Evolutionary conservation across 192 early-diverging fungal species (phyloP), one percentile per base, ranked within the genome.

Genomic region (Pilaira anomala): DNA sequence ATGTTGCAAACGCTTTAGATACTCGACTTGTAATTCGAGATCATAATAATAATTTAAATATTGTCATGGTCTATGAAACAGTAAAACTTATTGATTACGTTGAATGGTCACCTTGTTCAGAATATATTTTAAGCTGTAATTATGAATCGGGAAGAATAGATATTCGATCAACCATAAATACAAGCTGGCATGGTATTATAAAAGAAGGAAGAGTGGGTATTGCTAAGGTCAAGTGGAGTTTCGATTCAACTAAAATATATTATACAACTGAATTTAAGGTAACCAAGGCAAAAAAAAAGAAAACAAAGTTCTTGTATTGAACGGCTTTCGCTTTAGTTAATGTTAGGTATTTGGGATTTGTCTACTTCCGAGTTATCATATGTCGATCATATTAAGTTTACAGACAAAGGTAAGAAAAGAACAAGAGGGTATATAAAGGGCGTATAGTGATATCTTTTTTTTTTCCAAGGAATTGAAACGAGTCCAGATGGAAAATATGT

Each of bases 301-400:
- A n/a, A n/a, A n/a, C n/a, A n/a, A n/a, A n/a, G n/a, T n/a, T n/a
- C n/a, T n/a, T n/a, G n/a, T n/a, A n/a, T n/a, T n/a, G n/a, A n/a
- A n/a, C n/a, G n/a, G n/a, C n/a, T n/a, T 50, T 16, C 14, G 53
- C 26, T 26, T 39, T 44, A 80, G 78, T 68, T 90, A 25, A 73
- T 86, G 16, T 77, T 90, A 42, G 83, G 85, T 1, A 75, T 91
- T 30, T 91, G 89, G 89, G 79, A 80, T 24, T 66, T 91, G 25
- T 53, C 72, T n/a, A 79, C 75, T 25, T 74, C 79, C 33, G 74
- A 78, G 18, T 75, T 76, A 0, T 58, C 42, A n/a, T 86, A 83
- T 50, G 85, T 91, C 11, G 85, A 90, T 64, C 76, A 84, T 66
- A 86, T 88, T 11, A 91, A 91, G 73, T 87, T 71, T 65, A 29